A percentile compares a stretch with the other conserved stretches of the same genome.
Evolutionary conservation across 2,329 filamentous ascomycete genomes (phyloP).

Genomic region (Claviceps capensis): DNA sequence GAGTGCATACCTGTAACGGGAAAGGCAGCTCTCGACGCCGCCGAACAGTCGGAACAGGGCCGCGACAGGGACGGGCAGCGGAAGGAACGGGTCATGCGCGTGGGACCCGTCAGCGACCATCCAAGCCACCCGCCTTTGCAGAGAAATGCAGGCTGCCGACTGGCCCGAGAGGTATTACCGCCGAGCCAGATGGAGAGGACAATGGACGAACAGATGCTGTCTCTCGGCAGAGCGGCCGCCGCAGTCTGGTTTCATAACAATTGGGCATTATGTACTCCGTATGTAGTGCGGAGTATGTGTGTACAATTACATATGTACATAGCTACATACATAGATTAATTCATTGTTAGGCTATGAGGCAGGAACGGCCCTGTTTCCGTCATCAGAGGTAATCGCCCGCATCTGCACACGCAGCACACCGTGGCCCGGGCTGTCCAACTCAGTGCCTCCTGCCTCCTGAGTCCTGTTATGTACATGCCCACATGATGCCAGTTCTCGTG

Average conservation of each 20-base stretch:
- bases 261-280: no score
- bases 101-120: not conserved
- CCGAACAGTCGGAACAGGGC: not conserved
- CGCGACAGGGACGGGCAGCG: not conserved
- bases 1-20: no score
- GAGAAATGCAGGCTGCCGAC: conserved; percentile 1
- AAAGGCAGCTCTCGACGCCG: no score
- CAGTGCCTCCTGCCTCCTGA: not conserved
- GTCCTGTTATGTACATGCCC: not conserved
- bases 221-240: conserved; percentile 1
- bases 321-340: no score
- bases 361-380: no score
- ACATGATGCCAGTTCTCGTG: not conserved
- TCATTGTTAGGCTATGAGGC: no score
- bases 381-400: no score
- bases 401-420: no score
- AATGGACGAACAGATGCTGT: not conserved
- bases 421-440: not conserved
- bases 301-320: no score
- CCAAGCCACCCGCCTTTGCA: not conserved
- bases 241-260: not conserved
- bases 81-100: conserved; percentile 1
- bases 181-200: not conserved
- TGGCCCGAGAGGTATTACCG: not conserved
- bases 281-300: no score